Conservation (phyloP, 768 basidiomycete genomes). For the Boletus eberwhitei region DNA sequence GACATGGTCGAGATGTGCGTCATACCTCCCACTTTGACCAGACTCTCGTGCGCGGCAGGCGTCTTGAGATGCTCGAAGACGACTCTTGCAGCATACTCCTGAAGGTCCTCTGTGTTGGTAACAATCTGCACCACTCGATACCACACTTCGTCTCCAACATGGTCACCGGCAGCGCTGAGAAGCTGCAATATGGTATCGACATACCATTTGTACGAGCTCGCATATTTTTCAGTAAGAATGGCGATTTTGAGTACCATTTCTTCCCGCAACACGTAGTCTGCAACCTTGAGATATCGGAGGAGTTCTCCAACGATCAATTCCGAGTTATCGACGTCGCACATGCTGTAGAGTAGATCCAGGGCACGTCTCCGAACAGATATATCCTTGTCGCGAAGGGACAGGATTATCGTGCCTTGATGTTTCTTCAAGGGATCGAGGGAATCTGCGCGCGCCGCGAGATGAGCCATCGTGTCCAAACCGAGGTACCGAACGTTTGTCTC, state of each 20-base stretch:
- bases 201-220: slow-evolving; percentile 97
- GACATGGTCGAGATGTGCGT: neutral
- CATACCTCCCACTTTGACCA: slow-evolving; percentile 94
- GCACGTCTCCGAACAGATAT: slow-evolving; percentile 94
- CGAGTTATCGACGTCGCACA: slow-evolving; percentile 98
- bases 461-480: slow-evolving; percentile 96
- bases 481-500: slow-evolving; percentile 99
- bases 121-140: slow-evolving; percentile 98
- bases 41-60: slow-evolving; percentile 84
- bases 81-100: slow-evolving; percentile 92
- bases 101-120: slow-evolving; percentile 96
- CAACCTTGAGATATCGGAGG: slow-evolving; percentile 89
- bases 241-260: slow-evolving; percentile 99
- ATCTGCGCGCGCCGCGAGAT: slow-evolving; percentile 91
- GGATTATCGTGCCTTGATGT: slow-evolving; percentile 93
- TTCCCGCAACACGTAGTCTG: slow-evolving; percentile 94
- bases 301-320: slow-evolving; percentile 95
- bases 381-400: slow-evolving; percentile 93
- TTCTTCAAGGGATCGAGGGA: slow-evolving; percentile 90
- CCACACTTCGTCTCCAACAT: slow-evolving; percentile 99
- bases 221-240: slow-evolving; percentile 98
- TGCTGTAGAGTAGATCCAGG: slow-evolving; percentile 94
- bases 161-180: slow-evolving; percentile 95
- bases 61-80: slow-evolving; percentile 86
- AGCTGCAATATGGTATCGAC: slow-evolving; percentile 96